Evolutionary conservation across 2,329 filamentous ascomycete genomes (phyloP), one percentile per base, ranked within the genome.

Genomic region (Colletotrichum lini): DNA sequence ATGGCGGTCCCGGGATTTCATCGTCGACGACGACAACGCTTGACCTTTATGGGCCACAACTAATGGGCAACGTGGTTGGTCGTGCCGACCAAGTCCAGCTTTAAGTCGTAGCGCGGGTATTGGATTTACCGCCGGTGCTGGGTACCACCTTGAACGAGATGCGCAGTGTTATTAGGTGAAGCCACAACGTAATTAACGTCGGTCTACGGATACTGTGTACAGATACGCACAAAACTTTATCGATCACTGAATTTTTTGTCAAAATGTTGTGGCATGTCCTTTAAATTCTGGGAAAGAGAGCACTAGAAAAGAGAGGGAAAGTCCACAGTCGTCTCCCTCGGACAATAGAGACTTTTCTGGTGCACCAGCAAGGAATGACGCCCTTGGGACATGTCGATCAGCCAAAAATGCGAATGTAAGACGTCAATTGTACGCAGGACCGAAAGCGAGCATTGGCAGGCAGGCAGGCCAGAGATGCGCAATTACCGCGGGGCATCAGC

Each of bases 381-480:
- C 63, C 23, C 64, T 38, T 26, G 23, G 26, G 13, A 30, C 23
- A n/a, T 63, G 65, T 68, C 53, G 58, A 71, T 71, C 53, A 54
- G 21, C 26, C 18, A 64, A 64, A 35, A 35, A 54, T 72, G 58
- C 53, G 52, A 71, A 53, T 42, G 23, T 42, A 67, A 62, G 45
- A 68, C 58, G 58, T 71, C 68, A 68, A 71, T 47, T 53, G 58
- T 47, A 62, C 13, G 26, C 65, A 53, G 40, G 21, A 50, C 57
- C 58, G 15, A 59, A 53, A 52, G 45, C 57, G 53, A 65, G 66
- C 57, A 52, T 26, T 35, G 35, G 47, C 61, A 65, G 57, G 52
- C 44, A 9, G 35, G 47, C 61, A 65, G 57, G 52, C 44, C 64
- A 67, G 64, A 68, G 45, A 69, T 64, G 69, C 65, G 68, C 65